Base-by-base conservation (phyloP, 768 basidiomycete species). In the Amanita polypyramis region DNA sequence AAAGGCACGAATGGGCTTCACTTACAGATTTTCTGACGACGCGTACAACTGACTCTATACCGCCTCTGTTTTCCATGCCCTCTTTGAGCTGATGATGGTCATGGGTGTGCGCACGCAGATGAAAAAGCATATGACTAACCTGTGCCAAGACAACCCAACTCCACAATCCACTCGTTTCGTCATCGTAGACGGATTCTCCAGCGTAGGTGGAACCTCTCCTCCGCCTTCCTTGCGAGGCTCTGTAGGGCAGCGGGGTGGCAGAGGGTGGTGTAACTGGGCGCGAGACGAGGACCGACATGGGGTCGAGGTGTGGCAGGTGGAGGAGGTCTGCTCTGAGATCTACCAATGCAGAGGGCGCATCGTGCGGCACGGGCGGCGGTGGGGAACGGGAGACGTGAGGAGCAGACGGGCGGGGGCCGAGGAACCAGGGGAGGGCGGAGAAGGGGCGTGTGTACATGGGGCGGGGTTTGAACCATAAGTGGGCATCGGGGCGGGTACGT, bases 61-160 rank as follows among this genome's bases (percentile, higher is more conserved):
- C 76, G 5, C 87, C 89, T 56, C 81, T 74, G 47, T 75, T 79
- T 67, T 91, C 87, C 5, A 85, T 85, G 7, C 88, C 88, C 55
- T 88, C 84, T 60, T 88, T 92, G 43, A 92, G 85, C 83, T 86
- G 49, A 42, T 15, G 52, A 44, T n/a, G n/a, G 23, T 20, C 41
- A 17, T 35, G 35, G 51, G 11, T 19, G 12, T 5, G 25, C 45
- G 47, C 52, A 20, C 7, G 14, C 38, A 5, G 15, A 45, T 20
- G 30, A 17, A 19, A 27, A 51, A 6, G 25, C 12, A 6, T 21
- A 34, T 44, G 12, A 51, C 62, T 27, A 48, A 82, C 86, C 70
- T 90, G 85, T 3, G 81, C 86, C 49, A 80, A 67, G 10, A 89
- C 66, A 12, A 82, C 65, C 87, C 88, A 89, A 50, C 66, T 74